Evolutionary conservation across 2,329 filamentous ascomycete genomes (phyloP), one percentile per base, ranked within the genome.

Genomic region (Paraphaeosphaeria sporulosa): DNA sequence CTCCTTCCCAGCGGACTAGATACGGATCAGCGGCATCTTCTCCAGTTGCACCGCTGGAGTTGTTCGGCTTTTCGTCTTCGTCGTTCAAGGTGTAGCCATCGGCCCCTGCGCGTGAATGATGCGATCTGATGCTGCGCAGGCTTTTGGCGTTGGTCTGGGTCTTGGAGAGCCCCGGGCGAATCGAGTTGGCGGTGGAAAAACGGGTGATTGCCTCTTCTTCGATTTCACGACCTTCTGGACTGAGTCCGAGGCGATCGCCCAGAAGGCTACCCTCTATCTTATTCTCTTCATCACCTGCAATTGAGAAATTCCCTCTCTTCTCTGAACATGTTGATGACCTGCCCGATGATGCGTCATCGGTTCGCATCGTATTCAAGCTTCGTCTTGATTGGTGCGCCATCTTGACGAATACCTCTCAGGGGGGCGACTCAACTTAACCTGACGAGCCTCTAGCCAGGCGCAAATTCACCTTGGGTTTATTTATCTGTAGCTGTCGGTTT

Each of bases 1-100:
- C 89, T 6, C 86, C 87, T 42, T 94, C 90, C 86, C 91, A 97
- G 7, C 78, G 78, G 21, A 98, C 93, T 62, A 92, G 85, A 68
- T 87, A 94, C 2, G 80, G 79, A 55, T 83, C 80, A 47, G 78
- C 78, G 60, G 47, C 23, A 61, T 21, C 19, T 8, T 19, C 42
- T 23, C 42, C 57, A 9, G 56, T 64, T 38, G 64, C 69, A 50
- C 64, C 57, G 27, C 60, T 71, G 61, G 67, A 63, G 50, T 61
- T 68, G 55, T 63, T 71, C 59, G 59, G 71, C 55, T 57, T 40
- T 23, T 71, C 64, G 36, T 75, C 69, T 6, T 71, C 69, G 54
- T 71, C 65, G 62, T 75, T 71, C 62, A 66, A 74, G 10, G 74
- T 77, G 64, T 78, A 79, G 42, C 76, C 77, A 50, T 79, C 76